phyloP scores from a whole-genome alignment of 257 asterid genomes.

The Coffea eugenioides region DNA sequence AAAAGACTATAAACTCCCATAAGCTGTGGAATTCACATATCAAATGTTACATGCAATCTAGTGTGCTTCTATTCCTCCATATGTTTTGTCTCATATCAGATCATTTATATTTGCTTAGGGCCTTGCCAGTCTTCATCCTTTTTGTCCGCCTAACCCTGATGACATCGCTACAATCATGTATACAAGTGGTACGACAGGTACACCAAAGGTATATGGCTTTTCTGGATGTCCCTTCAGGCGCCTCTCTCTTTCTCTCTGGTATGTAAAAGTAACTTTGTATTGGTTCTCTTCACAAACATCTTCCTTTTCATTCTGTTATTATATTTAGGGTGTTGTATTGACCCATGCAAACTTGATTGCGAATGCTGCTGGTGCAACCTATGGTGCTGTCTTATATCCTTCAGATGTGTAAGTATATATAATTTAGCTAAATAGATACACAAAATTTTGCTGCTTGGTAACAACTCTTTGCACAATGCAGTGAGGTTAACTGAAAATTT shows the following conservation, averaged over 20 bases:
- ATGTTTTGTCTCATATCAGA: neutral
- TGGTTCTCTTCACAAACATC: neutral
- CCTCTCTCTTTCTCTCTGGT: neutral
- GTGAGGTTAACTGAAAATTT: neutral
- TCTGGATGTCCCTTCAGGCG: conserved; percentile 10
- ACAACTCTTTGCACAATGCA: neutral
- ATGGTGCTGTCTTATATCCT: conserved; percentile 46
- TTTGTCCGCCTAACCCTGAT: conserved; percentile 72
- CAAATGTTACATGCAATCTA: neutral
- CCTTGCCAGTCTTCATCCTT: conserved; percentile 58
- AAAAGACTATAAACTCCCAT: neutral
- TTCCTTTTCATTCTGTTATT: neutral
- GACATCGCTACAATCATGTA: conserved; percentile 90
- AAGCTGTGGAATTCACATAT: neutral
- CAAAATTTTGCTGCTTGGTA: neutral
- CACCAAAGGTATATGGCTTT: conserved; percentile 72
- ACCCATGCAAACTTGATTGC: conserved; percentile 81
- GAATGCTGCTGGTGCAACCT: conserved; percentile 70
- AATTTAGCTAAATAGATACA: neutral
- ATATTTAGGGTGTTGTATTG: conserved; percentile 70
- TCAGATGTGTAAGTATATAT: conserved; percentile 74
- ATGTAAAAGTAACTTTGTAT: neutral
- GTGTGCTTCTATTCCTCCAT: neutral
- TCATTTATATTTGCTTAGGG: conserved; percentile 41
- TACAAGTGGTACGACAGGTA: conserved; percentile 96